Conservation (phyloP, 1,139 yeast species). For the Nakaseomyces sp. region DNA sequence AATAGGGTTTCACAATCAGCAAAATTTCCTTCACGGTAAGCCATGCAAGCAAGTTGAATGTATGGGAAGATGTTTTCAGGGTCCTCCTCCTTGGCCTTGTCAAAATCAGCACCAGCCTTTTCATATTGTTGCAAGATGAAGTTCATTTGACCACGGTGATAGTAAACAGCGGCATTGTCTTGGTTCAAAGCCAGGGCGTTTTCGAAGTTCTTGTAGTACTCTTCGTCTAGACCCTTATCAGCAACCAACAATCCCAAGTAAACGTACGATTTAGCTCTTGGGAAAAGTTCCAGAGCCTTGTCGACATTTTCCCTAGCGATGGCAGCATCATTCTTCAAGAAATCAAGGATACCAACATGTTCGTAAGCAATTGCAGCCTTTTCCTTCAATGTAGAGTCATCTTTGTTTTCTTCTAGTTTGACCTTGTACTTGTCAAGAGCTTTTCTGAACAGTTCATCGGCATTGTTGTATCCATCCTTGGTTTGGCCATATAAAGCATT, state of each 20-base stretch:
- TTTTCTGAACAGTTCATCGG: slow-evolving; percentile 59
- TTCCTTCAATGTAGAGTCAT: slow-evolving; percentile 31
- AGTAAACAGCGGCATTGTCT: slow-evolving; percentile 70
- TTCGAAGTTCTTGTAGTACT: slow-evolving; percentile 47
- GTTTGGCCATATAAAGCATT: slow-evolving; percentile 55
- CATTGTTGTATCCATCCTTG: slow-evolving; percentile 62
- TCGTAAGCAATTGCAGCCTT: slow-evolving; percentile 71
- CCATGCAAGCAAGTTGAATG: slow-evolving; percentile 88
- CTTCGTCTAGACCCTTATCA: slow-evolving; percentile 65
- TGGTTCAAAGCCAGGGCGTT: slow-evolving; percentile 66
- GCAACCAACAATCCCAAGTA: slow-evolving; percentile 79
- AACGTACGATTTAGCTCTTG: slow-evolving; percentile 77
- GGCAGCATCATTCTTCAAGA: slow-evolving; percentile 66
- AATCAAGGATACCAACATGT: slow-evolving; percentile 72
- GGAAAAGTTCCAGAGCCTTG: slow-evolving; percentile 55
- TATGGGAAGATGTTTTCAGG: slow-evolving; percentile 73
- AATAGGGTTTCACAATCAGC: slow-evolving; percentile 59
- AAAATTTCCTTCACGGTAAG: slow-evolving; percentile 69
- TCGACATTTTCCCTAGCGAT: slow-evolving; percentile 54
- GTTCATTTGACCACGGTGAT: slow-evolving; percentile 89
- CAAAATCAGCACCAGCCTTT: slow-evolving; percentile 68
- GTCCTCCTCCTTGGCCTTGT: slow-evolving; percentile 65
- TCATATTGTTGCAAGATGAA: slow-evolving; percentile 71
- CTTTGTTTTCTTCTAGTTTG: slow-evolving; percentile 29
- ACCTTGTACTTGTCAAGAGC: slow-evolving; percentile 52